These are phyloP conservation scores for Pholiota conissans DNA, from an alignment of 768 basidiomycete species.

Conservation along the genomic window DNA sequence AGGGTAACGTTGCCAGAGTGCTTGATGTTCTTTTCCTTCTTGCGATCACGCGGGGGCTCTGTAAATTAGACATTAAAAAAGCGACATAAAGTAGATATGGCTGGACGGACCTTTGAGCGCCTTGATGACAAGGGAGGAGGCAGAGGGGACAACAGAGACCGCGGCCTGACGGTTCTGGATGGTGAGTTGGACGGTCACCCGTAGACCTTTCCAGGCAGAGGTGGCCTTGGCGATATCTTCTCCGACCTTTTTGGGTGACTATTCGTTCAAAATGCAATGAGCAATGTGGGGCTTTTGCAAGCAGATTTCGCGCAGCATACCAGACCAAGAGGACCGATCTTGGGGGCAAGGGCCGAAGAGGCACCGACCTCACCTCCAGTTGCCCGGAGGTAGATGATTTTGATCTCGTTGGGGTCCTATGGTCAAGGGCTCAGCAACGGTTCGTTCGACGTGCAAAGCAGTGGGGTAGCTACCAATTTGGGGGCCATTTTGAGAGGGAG, in stretches of 20 bases:
- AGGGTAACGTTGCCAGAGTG: constrained; percentile 92
- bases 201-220: constrained; percentile 97
- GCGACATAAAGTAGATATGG: too few species aligned
- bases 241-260: constrained; percentile 99
- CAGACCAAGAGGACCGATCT: constrained; percentile 99
- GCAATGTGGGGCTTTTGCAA: background rate
- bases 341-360: constrained; percentile 96
- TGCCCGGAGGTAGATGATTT: constrained; percentile 98
- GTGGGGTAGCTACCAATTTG: constrained; percentile 61
- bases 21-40: constrained; percentile 99
- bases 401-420: constrained; percentile 96
- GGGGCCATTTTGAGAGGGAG: constrained; percentile 60
- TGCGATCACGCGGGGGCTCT: constrained; percentile 99
- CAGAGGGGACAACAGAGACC: constrained; percentile 95
- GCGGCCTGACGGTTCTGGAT: constrained; percentile 99
- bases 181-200: constrained; percentile 97
- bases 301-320: constrained; percentile 48
- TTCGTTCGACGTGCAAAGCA: constrained; percentile 12
- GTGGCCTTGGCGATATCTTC: constrained; percentile 99
- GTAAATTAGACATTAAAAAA: constrained; percentile 12
- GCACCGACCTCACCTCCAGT: constrained; percentile 99
- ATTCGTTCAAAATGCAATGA: constrained; percentile 9
- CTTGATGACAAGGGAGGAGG: constrained; percentile 95
- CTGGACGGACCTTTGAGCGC: constrained; percentile 92
- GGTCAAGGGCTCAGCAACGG: constrained; percentile 5